Evolutionary conservation across 2,329 filamentous ascomycete species (phyloP).

Genomic region (Trichophaea hybrida): DNA sequence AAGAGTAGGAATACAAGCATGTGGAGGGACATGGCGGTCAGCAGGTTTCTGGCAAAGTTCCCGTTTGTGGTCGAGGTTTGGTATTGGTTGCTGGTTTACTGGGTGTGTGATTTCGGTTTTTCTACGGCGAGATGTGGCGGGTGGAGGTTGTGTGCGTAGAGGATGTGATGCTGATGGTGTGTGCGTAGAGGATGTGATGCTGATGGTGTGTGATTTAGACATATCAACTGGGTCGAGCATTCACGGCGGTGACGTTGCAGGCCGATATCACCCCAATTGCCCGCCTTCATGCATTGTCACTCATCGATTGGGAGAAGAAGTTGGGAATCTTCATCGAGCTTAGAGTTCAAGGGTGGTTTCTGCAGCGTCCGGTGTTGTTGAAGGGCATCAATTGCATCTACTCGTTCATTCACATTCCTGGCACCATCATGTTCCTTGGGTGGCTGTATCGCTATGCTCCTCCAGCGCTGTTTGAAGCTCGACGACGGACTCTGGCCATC

Average conservation of each 20-base stretch:
- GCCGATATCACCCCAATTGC: slow-evolving; percentile 41
- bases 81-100: slow-evolving; percentile 67
- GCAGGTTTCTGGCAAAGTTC: slow-evolving; percentile 49
- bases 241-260: slow-evolving; percentile 50
- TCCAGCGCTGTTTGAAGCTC: slow-evolving; percentile 40
- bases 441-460: slow-evolving; percentile 48
- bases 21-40: slow-evolving; percentile 47
- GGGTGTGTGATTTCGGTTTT: slow-evolving; percentile 39
- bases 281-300: slow-evolving; percentile 40
- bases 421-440: slow-evolving; percentile 44
- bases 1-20: slow-evolving; percentile 43
- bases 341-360: slow-evolving; percentile 43
- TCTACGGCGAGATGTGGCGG: too few species aligned
- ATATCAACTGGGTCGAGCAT: slow-evolving; percentile 59
- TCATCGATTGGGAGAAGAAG: slow-evolving; percentile 41
- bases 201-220: slow-evolving; percentile 36
- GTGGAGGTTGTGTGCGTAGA: background rate
- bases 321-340: slow-evolving; percentile 41
- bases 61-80: slow-evolving; percentile 61
- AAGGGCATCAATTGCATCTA: slow-evolving; percentile 45
- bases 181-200: background rate
- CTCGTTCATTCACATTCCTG: slow-evolving; percentile 46
- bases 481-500: slow-evolving; percentile 46
- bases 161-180: background rate
- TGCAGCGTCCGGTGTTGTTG: slow-evolving; percentile 40